A percentile compares a stretch with the other conserved stretches of the same genome.
phyloP scores from a whole-genome alignment of 768 basidiomycete species.

The Cyclocybe cylindracea region DNA sequence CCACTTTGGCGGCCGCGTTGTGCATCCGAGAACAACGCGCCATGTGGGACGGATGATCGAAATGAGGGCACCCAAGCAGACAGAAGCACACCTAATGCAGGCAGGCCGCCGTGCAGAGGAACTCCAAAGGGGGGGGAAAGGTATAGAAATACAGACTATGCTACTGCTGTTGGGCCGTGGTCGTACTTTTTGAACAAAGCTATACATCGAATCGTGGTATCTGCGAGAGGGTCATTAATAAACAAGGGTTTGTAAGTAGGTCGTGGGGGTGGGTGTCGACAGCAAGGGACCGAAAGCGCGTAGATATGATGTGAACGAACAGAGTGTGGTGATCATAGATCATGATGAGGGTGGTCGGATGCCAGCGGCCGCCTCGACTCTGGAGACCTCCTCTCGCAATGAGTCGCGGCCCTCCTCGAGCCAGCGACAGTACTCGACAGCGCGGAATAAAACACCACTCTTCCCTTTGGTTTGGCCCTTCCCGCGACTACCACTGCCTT shows the following conservation, averaged over 20 bases:
- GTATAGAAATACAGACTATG: too few relatives aligned
- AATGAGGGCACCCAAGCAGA: too few relatives aligned
- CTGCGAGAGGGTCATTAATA: background rate
- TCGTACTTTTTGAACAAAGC: too few relatives aligned
- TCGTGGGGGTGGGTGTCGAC: constrained; percentile 9
- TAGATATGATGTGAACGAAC: background rate
- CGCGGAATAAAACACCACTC: constrained; percentile 85
- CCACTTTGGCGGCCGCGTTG: background rate
- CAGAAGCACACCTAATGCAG: too few relatives aligned
- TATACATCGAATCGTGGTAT: too few relatives aligned
- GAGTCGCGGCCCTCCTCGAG: constrained; percentile 82
- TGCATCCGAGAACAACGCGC: background rate
- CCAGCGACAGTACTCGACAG: constrained; percentile 84
- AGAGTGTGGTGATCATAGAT: constrained; percentile 1
- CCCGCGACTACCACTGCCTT: constrained; percentile 69
- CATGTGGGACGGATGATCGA: too few relatives aligned
- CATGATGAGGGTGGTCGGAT: constrained; percentile 33
- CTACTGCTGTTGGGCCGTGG: too few relatives aligned
- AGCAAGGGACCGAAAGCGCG: constrained; percentile 1
- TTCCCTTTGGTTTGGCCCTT: constrained; percentile 82
- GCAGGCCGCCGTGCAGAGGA: too few relatives aligned
- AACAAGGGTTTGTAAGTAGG: background rate
- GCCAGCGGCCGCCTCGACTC: constrained; percentile 68
- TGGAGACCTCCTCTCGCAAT: constrained; percentile 64
- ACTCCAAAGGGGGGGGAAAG: too few relatives aligned